Evolutionary conservation across 2,329 filamentous ascomycete species (phyloP).

Genomic region (Cercospora sp.): DNA sequence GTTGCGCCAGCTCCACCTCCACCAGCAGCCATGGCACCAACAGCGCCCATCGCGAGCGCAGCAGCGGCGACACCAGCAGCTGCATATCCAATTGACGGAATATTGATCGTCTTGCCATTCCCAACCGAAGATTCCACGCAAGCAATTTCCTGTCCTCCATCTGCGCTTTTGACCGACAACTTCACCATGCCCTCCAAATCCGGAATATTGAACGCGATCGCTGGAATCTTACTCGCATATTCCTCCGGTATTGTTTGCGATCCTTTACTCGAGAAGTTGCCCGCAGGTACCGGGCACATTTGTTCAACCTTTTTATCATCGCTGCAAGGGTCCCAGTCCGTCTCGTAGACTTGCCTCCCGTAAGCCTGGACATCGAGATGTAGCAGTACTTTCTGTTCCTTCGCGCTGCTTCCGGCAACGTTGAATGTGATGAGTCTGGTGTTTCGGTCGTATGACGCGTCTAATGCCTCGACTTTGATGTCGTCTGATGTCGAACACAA

Average conservation of each 20-base stretch:
- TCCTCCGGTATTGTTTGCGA: constrained; percentile 68
- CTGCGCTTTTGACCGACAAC: constrained; percentile 68
- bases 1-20: constrained; percentile 59
- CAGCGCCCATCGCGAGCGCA: constrained; percentile 71
- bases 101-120: constrained; percentile 80
- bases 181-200: constrained; percentile 86
- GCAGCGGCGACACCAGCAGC: constrained; percentile 84
- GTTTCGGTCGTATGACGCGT: constrained; percentile 76
- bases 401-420: constrained; percentile 72
- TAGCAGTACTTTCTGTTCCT: constrained; percentile 77
- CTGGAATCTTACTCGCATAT: constrained; percentile 74
- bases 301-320: constrained; percentile 58
- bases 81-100: constrained; percentile 77
- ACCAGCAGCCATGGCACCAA: constrained; percentile 62
- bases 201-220: constrained; percentile 85
- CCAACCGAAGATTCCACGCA: constrained; percentile 79
- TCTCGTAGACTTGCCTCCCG: constrained; percentile 75
- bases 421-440: constrained; percentile 77
- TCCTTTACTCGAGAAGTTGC: constrained; percentile 72
- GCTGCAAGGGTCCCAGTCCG: constrained; percentile 81
- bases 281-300: constrained; percentile 81
- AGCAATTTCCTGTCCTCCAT: constrained; percentile 63
- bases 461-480: constrained; percentile 70
- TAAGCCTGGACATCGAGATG: constrained; percentile 77
- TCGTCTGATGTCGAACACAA: constrained; percentile 63